A percentile compares a stretch with the other conserved stretches of the same genome.
Conservation (phyloP, 2,329 filamentous ascomycete species). For the Microascus cirrosus region DNA sequence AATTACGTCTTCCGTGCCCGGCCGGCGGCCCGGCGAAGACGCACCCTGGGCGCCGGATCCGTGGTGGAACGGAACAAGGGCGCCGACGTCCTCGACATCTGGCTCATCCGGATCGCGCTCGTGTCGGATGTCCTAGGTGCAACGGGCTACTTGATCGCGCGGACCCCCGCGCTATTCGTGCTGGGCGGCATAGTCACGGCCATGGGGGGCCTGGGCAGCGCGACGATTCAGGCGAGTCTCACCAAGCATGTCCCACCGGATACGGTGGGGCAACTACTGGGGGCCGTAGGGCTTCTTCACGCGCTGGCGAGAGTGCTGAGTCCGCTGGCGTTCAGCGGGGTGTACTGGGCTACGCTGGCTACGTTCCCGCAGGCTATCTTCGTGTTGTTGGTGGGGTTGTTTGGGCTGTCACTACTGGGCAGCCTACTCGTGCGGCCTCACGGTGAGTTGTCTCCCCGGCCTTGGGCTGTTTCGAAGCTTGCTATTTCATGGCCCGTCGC, state of each 20-base stretch:
- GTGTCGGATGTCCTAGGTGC: conserved; percentile 68
- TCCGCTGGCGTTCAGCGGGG: conserved; percentile 72
- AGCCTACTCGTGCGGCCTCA: conserved; percentile 64
- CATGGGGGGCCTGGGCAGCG: conserved; percentile 73
- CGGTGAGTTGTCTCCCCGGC: conserved; percentile 41
- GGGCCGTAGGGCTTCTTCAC: conserved; percentile 77
- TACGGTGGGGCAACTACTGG: conserved; percentile 75
- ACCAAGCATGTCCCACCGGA: conserved; percentile 87
- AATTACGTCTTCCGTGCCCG: conserved; percentile 62
- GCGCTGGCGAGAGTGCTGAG: conserved; percentile 68
- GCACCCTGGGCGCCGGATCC: conserved; percentile 17
- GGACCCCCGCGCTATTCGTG: conserved; percentile 53
- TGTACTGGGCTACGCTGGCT: conserved; percentile 74
- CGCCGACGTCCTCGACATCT: conserved; percentile 67
- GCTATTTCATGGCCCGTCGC: neutral
- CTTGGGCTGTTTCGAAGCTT: neutral
- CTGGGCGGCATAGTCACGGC: conserved; percentile 61
- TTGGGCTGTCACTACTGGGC: conserved; percentile 52
- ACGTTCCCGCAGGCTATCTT: conserved; percentile 76
- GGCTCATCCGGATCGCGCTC: conserved; percentile 63
- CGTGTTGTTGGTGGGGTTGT: conserved; percentile 57
- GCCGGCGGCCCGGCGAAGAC: conserved; percentile 19
- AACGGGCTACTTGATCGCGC: conserved; percentile 60
- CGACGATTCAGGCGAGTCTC: conserved; percentile 71
- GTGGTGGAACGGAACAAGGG: conserved; percentile 47